Evolutionary conservation across 1,139 yeast genomes (phyloP).

Genomic region (Geotrichum bryndzae): DNA sequence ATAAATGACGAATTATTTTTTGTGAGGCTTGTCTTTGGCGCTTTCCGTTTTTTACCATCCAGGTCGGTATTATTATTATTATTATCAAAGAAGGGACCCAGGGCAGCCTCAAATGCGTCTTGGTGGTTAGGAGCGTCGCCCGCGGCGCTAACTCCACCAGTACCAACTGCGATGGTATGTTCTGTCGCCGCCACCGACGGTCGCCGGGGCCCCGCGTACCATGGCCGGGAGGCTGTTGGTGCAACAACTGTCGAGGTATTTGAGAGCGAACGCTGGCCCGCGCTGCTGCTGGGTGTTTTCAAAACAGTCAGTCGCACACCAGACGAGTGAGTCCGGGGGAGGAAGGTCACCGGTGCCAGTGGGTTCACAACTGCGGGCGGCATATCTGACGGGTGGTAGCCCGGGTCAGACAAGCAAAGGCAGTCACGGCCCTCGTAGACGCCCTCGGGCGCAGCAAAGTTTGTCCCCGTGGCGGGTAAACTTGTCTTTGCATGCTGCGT

Average conservation of each 20-base stretch:
- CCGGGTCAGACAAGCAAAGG: conserved; percentile 33
- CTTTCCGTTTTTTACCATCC: conserved; percentile 21
- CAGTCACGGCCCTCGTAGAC: conserved; percentile 31
- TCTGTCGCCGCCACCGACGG: conserved; percentile 9
- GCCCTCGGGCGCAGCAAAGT: conserved; percentile 32
- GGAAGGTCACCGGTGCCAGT: conserved; percentile 32
- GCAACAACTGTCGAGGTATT: not conserved
- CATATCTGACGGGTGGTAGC: conserved; percentile 37
- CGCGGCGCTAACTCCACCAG: not conserved
- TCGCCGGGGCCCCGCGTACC: not conserved
- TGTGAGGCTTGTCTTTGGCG: conserved; percentile 33
- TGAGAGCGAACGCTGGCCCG: not conserved
- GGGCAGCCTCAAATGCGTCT: not conserved
- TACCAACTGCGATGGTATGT: conserved; percentile 1
- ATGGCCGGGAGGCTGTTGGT: not conserved
- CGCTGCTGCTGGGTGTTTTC: not conserved
- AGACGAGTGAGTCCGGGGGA: conserved; percentile 28
- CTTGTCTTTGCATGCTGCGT: not conserved
- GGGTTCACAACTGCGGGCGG: conserved; percentile 32
- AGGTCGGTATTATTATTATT: not conserved
- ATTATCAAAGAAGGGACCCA: not conserved
- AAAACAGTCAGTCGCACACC: conserved; percentile 26
- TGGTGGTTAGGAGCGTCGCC: not conserved
- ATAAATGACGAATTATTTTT: conserved; percentile 40
- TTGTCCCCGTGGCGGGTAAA: not conserved